Evolutionary conservation across 306 rosid species (phyloP), one percentile per base, ranked within the genome.

Genomic region (Rosa chinensis): DNA sequence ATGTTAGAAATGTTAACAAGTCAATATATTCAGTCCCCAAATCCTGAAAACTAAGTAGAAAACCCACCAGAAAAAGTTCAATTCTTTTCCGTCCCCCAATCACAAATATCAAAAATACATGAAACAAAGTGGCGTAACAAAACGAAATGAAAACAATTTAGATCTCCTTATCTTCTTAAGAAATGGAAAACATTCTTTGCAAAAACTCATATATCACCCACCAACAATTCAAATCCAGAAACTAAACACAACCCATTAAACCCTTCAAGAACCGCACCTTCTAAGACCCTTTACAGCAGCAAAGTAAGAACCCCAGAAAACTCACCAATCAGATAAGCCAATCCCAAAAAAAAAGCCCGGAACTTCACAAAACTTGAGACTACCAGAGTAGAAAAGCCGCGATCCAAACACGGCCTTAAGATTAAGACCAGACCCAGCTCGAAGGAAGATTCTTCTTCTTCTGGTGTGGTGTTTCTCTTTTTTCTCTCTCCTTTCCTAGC

Each of bases 391-490:
- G 59, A 17, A 52, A 52, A 17, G 5, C 6, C 28, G 13, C 55
- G 23, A 78, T 79, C 68, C 63, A 69, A 47, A 69, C 55, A 28
- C 66, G 28, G 67, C 40, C 49, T 67, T 35, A 37, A 52, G 49
- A 25, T 32, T 59, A 69, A 55, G 84, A 83, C 49, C 81, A 84
- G 81, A 80, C 70, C 83, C 45, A 86, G 84, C 79, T n/a, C n/a
- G n/a, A n/a, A n/a, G n/a, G n/a, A n/a, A n/a, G n/a, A n/a, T n/a
- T 4, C 40, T 61, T 56, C 28, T 77, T 45, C 76, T 79, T 75
- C 75, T 35, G 43, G 43, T 56, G 25, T 73, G 13, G 50, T 76
- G 59, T 62, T 58, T 55, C 78, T 80, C 63, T 85, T 87, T 68
- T 70, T 0, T 78, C 69, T 69, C 21, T 64, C 23, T 64, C 10